Base-by-base conservation (phyloP, 1,284 basidiomycete genomes). In the Cutaneotrichosporon dermatis region DNA sequence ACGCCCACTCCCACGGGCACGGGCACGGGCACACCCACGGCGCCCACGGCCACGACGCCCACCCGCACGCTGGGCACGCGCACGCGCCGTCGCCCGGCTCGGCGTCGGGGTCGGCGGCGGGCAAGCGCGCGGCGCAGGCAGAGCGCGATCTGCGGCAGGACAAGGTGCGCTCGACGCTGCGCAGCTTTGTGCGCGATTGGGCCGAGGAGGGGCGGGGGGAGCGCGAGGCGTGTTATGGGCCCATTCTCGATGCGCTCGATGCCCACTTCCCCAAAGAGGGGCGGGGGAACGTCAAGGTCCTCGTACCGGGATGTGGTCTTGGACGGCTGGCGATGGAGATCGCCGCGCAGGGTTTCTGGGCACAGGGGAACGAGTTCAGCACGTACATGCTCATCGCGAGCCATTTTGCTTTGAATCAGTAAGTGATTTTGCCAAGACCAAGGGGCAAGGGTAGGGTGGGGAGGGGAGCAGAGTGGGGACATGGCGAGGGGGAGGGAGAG, bases 121-220 rank as follows among this genome's bases (percentile, higher is more conserved):
- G 12, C 10, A 11, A 16, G 25, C 43, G 10, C 10, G 50, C 56
- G 36, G 49, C 63, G 45, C 66, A 73, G 54, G 58, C 59, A 0
- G 67, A 70, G 42, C 63, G 63, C n/a, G 71, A 75, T 60, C 40
- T 48, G 16, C 54, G 48, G 41, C 73, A 76, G 58, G 78, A 95
- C 75, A 94, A 94, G 70, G 80, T 96, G 34, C 81, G 90, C 59
- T 92, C 89, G 69, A 94, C 91, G 0, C 77, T 96, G 43, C 90
- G 93, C 69, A 91, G 93, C 67, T 87, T 94, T 57, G 92, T 92
- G 8, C 83, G 92, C 11, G 92, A 95, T 69, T 96, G 92, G 92
- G 89, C 88, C 58, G 82, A 81, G 64, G 86, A 90, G 80, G 92
- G 92, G 0, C 81, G 81, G 61, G 72, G 77, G 1, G 92, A 96